Evolutionary conservation across 805 yeast genomes (phyloP).

Genomic region (Wilhelminamyces savonicus): DNA sequence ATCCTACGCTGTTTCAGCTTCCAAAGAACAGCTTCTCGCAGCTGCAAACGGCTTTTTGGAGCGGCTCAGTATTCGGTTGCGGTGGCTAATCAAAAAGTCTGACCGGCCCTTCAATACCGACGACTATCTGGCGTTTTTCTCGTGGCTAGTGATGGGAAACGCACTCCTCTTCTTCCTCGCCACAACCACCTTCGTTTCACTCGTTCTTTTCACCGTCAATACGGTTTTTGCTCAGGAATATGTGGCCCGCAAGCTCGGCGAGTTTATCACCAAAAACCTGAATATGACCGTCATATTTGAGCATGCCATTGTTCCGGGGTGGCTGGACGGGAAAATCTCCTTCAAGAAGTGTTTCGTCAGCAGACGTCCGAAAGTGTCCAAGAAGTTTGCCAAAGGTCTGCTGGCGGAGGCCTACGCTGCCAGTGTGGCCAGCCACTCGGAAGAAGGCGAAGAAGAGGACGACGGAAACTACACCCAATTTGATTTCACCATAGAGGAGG

Average conservation of each 20-base stretch:
- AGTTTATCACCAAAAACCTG: constrained; percentile 74
- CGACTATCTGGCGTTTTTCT: constrained; percentile 82
- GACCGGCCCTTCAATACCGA: constrained; percentile 87
- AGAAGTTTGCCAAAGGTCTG: constrained; percentile 60
- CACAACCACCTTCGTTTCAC: constrained; percentile 87
- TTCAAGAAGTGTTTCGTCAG: constrained; percentile 84
- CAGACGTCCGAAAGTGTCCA: constrained; percentile 61
- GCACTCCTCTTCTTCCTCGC: constrained; percentile 72
- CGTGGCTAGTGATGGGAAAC: constrained; percentile 90
- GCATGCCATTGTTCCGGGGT: constrained; percentile 89
- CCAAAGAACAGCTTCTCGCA: constrained; percentile 18
- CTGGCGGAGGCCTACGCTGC: constrained; percentile 66
- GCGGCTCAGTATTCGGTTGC: constrained; percentile 34
- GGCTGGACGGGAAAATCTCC: constrained; percentile 82
- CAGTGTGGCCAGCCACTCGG: constrained; percentile 23
- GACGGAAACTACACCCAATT: constrained; percentile 97
- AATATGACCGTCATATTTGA: constrained; percentile 83
- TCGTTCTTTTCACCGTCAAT: constrained; percentile 69
- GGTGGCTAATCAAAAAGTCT: constrained; percentile 72
- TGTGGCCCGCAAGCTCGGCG: constrained; percentile 77
- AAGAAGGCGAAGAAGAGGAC: constrained; percentile 39
- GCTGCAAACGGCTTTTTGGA: constrained; percentile 23
- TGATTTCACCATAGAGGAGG: constrained; percentile 83
- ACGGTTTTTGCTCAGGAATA: constrained; percentile 86
- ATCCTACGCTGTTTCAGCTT: too few relatives aligned